These are phyloP conservation scores for Leishmania mexicana DNA, from an alignment of 208 protist genomes.

Conservation along the genomic window DNA sequence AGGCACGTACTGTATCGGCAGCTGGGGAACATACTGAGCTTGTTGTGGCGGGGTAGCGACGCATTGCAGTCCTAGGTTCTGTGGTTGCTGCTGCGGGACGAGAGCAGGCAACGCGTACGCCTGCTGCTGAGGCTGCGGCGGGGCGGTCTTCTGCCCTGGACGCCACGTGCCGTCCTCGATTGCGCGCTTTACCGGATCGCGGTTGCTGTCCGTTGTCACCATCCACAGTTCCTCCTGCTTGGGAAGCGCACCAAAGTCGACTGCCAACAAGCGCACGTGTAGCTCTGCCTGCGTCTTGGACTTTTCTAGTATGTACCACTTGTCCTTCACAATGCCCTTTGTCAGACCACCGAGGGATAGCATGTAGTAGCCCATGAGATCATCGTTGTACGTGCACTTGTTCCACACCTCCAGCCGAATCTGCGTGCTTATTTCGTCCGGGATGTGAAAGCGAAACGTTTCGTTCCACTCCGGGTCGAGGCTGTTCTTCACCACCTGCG, in stretches of 20 bases:
- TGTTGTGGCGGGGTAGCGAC: conserved; percentile 4
- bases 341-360: conserved; percentile 53
- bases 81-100: conserved; percentile 1
- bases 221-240: conserved; percentile 53
- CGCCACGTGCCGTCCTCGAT: conserved; percentile 47
- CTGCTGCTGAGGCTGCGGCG: conserved; percentile 25
- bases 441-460: conserved; percentile 71
- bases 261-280: conserved; percentile 63
- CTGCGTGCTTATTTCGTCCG: conserved; percentile 55
- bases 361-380: conserved; percentile 68
- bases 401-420: conserved; percentile 72
- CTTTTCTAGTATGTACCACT: conserved; percentile 65
- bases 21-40: conserved; percentile 10
- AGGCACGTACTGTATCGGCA: conserved; percentile 16
- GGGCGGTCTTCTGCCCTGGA: conserved; percentile 37
- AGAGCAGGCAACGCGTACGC: background rate
- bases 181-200: conserved; percentile 49
- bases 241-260: conserved; percentile 65
- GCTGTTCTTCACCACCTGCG: conserved; percentile 54
- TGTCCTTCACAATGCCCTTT: conserved; percentile 64
- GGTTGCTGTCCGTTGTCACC: conserved; percentile 58
- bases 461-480: conserved; percentile 70
- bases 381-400: conserved; percentile 55
- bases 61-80: background rate
- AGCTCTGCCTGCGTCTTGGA: conserved; percentile 66